Base-by-base conservation (phyloP, 140 eudicot species). In the Anethum foeniculum region DNA sequence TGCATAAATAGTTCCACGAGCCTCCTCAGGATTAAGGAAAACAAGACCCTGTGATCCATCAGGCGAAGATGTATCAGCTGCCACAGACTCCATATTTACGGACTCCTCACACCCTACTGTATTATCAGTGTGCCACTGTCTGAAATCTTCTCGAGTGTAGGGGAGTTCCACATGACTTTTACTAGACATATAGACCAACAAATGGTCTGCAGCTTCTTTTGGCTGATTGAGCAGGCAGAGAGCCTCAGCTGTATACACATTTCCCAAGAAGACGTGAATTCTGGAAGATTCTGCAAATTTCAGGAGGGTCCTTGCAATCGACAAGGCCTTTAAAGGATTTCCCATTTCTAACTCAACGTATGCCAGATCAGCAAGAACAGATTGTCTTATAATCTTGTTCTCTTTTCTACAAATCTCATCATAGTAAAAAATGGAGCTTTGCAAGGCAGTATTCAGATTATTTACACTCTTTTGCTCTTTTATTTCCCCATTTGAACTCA, bases 171-270 rank as follows among this genome's bases (percentile, higher is more conserved):
- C 80, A 27, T 58, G 82, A 77, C 71, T 79, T 5, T 84, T 87
- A 75, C 87, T 83, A 3, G 97, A 87, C 11, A 94, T 48, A 83
- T 92, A 94, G 39, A 78, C 41, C 9, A 85, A 86, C 84, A 94
- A 84, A 84, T 85, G 89, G 49, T 94, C 96, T 15, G 97, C 93
- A 77, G 98, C 98, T 90, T 92, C 96, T 68, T 90, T 88, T 1
- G 94, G 90, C 76, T 86, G 88, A 87, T 90, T 89, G 46, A 94
- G 86, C 60, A 90, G 85, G 82, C 98, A 94, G 73, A 88, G 85
- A 67, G 98, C 94, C 84, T 94, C 98, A 0, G 98, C 97, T 43
- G 93, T 96, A 81, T 90, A 92, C 65, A 94, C 77, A 36, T 87
- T 90, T 5, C 96, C 98, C 49, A 89, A 71, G 79, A 94, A 94